Conservation (phyloP, 495 filamentous ascomycete species). For the Penicillium taxi region DNA sequence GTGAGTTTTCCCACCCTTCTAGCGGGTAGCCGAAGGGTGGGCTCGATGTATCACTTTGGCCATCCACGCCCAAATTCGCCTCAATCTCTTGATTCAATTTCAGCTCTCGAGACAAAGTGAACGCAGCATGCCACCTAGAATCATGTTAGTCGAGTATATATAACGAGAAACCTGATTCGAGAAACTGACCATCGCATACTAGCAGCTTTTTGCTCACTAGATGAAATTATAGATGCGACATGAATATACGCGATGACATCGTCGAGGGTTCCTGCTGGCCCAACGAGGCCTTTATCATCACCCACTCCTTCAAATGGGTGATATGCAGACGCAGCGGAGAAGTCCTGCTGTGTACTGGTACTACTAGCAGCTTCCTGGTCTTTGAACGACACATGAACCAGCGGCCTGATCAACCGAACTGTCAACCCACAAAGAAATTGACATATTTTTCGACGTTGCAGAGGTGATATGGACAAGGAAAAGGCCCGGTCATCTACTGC, state of each 20-base stretch:
- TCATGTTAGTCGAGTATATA: conserved; percentile 4
- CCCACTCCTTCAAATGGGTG: conserved; percentile 56
- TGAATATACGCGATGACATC: conserved; percentile 49
- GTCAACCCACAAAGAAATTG: conserved; percentile 86
- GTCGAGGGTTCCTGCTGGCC: conserved; percentile 65
- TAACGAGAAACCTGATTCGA: neutral
- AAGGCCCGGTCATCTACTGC: conserved; percentile 87
- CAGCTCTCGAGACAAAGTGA: conserved; percentile 83
- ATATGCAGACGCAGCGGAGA: conserved; percentile 22
- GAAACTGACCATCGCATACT: conserved; percentile 67
- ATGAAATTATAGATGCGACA: conserved; percentile 72
- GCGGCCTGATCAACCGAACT: conserved; percentile 72
- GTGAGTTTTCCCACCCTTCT: conserved; percentile 48
- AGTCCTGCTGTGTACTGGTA: conserved; percentile 22
- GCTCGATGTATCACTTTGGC: conserved; percentile 30
- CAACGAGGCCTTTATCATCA: conserved; percentile 68
- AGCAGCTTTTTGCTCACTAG: conserved; percentile 90
- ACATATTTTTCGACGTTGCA: conserved; percentile 78
- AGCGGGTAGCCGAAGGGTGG: conserved; percentile 30
- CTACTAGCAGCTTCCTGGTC: conserved; percentile 28
- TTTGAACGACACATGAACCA: conserved; percentile 60
- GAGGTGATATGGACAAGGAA: conserved; percentile 76
- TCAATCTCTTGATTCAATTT: conserved; percentile 87
- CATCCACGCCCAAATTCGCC: conserved; percentile 42
- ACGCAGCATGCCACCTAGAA: conserved; percentile 84